Evolutionary conservation across 2,329 filamentous ascomycete genomes (phyloP).

Genomic region (Monosporascus ibericus): DNA sequence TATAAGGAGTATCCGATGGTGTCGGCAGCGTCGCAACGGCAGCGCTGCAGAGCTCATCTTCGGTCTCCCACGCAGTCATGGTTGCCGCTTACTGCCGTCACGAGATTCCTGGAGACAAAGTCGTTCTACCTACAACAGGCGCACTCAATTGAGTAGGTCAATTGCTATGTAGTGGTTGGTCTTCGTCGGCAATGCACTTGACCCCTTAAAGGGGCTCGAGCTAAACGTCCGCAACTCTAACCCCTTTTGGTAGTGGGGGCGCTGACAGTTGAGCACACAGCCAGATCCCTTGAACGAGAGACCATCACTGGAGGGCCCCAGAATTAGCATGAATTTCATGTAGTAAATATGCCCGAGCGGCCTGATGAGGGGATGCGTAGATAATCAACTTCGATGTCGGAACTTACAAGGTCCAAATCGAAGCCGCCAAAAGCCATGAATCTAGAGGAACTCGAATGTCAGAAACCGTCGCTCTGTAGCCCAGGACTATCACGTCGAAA

Average conservation of each 20-base stretch:
- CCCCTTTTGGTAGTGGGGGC: slow-evolving; percentile 15
- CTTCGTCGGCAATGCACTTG: slow-evolving; percentile 8
- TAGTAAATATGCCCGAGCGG: neutral
- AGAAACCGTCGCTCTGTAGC: neutral
- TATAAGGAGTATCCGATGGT: slow-evolving; percentile 65
- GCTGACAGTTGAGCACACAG: neutral
- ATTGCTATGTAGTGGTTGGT: slow-evolving; percentile 6
- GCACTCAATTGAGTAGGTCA: slow-evolving; percentile 1
- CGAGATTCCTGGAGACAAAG: slow-evolving; percentile 9
- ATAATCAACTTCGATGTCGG: neutral
- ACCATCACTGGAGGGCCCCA: neutral
- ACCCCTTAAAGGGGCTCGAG: slow-evolving; percentile 14
- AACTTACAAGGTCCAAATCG: neutral
- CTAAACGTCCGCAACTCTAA: slow-evolving; percentile 6
- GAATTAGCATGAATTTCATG: neutral
- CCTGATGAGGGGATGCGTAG: neutral
- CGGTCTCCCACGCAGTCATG: slow-evolving; percentile 57
- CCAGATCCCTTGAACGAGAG: neutral
- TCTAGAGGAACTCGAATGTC: neutral
- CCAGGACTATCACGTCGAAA: neutral
- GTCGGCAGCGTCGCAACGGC: slow-evolving; percentile 59
- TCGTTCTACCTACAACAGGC: slow-evolving; percentile 1
- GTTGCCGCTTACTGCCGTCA: slow-evolving; percentile 10
- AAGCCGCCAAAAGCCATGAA: neutral
- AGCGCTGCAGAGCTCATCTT: slow-evolving; percentile 53